These are phyloP conservation scores for Oryza officinalis DNA, from an alignment of 176 grass and related monocot species.

Conservation along the genomic window DNA sequence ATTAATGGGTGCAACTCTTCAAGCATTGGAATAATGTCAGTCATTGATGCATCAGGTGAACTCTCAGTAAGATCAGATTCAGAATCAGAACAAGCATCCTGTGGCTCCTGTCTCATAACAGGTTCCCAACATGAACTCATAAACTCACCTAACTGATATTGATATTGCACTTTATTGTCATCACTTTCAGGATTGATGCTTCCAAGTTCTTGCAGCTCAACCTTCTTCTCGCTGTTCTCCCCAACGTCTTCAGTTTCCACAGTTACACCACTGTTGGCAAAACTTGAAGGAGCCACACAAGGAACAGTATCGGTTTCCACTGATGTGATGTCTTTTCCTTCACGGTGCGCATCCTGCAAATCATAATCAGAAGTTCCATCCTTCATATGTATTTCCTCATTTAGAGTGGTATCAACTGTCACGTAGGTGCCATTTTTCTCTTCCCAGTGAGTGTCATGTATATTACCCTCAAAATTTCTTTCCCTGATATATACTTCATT, in stretches of 20 bases:
- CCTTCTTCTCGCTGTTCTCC: slow-evolving; percentile 24
- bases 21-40: slow-evolving; percentile 74
- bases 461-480: not conserved
- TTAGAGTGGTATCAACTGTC: slow-evolving; percentile 9
- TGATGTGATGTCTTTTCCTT: slow-evolving; percentile 10
- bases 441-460: not conserved
- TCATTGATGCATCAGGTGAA: slow-evolving; percentile 65
- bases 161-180: not conserved
- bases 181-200: not conserved
- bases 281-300: slow-evolving; percentile 13
- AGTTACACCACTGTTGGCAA: not conserved
- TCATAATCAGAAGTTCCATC: not conserved
- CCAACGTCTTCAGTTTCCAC: slow-evolving; percentile 27
- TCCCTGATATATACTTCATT: slow-evolving; percentile 8
- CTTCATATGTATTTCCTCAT: slow-evolving; percentile 1
- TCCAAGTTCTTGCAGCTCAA: slow-evolving; percentile 14
- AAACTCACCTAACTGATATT: slow-evolving; percentile 52
- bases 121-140: slow-evolving; percentile 64
- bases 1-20: slow-evolving; percentile 58
- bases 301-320: not conserved
- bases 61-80: slow-evolving; percentile 52
- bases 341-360: slow-evolving; percentile 1
- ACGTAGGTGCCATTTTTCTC: slow-evolving; percentile 1
- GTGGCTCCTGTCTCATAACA: slow-evolving; percentile 40
- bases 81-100: slow-evolving; percentile 36